Conservation (phyloP, 306 rosid species). For the Cucumis cinereus region DNA sequence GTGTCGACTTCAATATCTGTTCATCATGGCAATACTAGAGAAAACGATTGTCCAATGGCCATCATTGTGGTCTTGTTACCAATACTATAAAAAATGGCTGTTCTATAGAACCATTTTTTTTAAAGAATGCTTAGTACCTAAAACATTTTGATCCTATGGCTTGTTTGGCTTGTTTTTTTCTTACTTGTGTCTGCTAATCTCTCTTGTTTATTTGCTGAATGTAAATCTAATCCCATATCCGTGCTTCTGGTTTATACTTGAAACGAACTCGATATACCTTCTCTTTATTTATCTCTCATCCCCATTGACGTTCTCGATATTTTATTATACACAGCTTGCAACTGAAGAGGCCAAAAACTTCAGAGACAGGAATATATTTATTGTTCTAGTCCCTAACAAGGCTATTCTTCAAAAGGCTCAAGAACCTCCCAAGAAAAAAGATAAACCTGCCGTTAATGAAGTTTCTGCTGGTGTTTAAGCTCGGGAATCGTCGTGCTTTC, state of each 20-base stretch:
- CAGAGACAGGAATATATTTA: slow-evolving; percentile 61
- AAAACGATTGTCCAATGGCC: not conserved
- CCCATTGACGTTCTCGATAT: not conserved
- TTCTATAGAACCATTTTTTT: not conserved
- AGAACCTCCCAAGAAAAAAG: slow-evolving; percentile 66
- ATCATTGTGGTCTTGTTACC: not conserved
- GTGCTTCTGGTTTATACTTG: not conserved
- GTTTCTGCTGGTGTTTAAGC: slow-evolving; percentile 60
- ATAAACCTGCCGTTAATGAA: slow-evolving; percentile 41
- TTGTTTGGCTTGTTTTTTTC: not conserved
- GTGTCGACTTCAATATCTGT: not conserved
- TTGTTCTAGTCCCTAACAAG: slow-evolving; percentile 75
- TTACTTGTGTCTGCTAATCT: not conserved
- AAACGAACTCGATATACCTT: not conserved
- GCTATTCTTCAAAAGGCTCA: slow-evolving; percentile 52
- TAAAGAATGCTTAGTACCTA: not conserved
- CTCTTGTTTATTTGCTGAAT: not conserved
- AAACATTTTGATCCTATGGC: not conserved
- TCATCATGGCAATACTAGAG: not conserved
- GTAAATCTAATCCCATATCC: not conserved
- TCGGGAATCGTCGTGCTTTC: slow-evolving; percentile 16
- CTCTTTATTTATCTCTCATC: slow-evolving; percentile 6
- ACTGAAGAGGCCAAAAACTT: slow-evolving; percentile 76
- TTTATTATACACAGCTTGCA: slow-evolving; percentile 58
- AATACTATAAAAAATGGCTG: not conserved